Percentiles rank a stretch among this genome's conserved stretches.
phyloP scores from a whole-genome alignment of 805 yeast genomes.

The Brettanomyces anomalus region DNA sequence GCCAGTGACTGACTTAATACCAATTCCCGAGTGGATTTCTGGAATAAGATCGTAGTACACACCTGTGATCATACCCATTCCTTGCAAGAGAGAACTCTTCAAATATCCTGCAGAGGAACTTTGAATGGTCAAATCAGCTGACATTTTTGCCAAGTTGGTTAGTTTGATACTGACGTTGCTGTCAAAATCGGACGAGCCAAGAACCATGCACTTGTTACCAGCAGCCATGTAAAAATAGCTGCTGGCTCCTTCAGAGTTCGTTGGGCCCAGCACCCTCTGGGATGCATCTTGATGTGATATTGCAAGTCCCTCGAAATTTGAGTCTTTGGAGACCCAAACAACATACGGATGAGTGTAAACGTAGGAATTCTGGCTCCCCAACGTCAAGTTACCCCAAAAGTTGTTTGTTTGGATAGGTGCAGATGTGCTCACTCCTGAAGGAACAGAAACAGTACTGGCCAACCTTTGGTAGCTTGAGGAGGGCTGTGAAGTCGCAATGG shows the following conservation, averaged over 20 bases:
- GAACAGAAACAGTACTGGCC: slow-evolving; percentile 35
- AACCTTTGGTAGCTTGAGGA: slow-evolving; percentile 35
- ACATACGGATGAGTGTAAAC: slow-evolving; percentile 63
- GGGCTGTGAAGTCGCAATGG: slow-evolving; percentile 27
- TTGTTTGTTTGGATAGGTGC: slow-evolving; percentile 64
- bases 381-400: slow-evolving; percentile 58
- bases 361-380: slow-evolving; percentile 44
- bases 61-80: slow-evolving; percentile 51
- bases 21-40: slow-evolving; percentile 35
- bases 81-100: slow-evolving; percentile 44
- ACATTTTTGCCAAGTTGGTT: slow-evolving; percentile 39
- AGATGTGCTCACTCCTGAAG: slow-evolving; percentile 36
- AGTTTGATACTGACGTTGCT: slow-evolving; percentile 33
- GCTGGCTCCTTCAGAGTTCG: slow-evolving; percentile 37
- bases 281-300: slow-evolving; percentile 44
- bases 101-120: slow-evolving; percentile 27
- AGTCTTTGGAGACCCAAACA: slow-evolving; percentile 36
- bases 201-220: slow-evolving; percentile 48
- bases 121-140: slow-evolving; percentile 38
- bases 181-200: slow-evolving; percentile 43
- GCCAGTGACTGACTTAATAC: slow-evolving; percentile 30
- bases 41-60: slow-evolving; percentile 39
- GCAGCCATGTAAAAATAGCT: slow-evolving; percentile 47
- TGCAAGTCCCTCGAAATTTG: slow-evolving; percentile 46
- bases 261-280: slow-evolving; percentile 38